Evolutionary conservation across 371 early-diverging fungal genomes (phyloP), one percentile per base, ranked within the genome.

Genomic region (Mucor sp.): DNA sequence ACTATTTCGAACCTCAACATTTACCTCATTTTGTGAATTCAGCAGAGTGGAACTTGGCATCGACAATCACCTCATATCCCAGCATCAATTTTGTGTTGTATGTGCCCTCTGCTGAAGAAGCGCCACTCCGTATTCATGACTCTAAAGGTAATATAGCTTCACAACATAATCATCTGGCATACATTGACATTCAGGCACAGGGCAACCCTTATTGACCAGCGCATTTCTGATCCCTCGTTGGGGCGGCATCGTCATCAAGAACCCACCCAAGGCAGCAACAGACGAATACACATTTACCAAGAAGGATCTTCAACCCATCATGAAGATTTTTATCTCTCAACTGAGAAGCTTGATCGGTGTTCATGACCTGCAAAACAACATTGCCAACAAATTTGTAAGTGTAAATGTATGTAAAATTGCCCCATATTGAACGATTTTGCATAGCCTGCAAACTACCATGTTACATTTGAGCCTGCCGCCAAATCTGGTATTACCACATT

Each of bases 41-140:
- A 35, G 96, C 93, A 4, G 94, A 96, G 73, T 96, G 96, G 96
- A 94, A 91, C 70, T 75, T 95, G 47, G 97, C 95, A 12, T 94
- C 97, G 1, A 90, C 89, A 14, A 93, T 95, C 17, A 90, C 94
- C 1, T 83, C 88, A 0, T 76, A 87, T 41, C 93, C 95, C 1
- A 90, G 92, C 44, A 80, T 98, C 62, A 94, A 97, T 74, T 92
- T 97, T 67, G 81, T 97, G 30, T 69, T 94, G 0, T 98, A 94
- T 75, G 79, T 95, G 5, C 97, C 98, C 0, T 78, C 88, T 9
- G 71, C 77, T 6, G 67, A 80, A 2, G 83, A 89, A 63, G 81
- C 85, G 15, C 95, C 96, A 3, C 69, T 96, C 33, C 81, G 85
- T 62, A 83, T 96, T 44, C 83, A 86, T 43, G 82, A 84, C 63